Evolutionary conservation across 805 yeast species (phyloP), one percentile per base, ranked within the genome.

Genomic region (Saturnispora ahearnii): DNA sequence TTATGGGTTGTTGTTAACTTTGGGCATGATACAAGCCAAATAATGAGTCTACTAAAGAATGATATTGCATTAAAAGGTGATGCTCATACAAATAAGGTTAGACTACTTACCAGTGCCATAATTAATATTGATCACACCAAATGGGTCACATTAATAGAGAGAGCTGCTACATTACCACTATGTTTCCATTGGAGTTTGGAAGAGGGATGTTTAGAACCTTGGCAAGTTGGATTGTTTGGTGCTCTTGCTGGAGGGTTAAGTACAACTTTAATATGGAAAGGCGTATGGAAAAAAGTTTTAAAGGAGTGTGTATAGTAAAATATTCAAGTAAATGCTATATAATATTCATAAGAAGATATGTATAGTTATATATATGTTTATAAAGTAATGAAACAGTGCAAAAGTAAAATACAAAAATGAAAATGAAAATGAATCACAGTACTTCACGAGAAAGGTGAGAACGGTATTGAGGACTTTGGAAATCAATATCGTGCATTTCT

Each of bases 121-220:
- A 40, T 26, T 5, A 46, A 45, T 24, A 37, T 54, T 18, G 47
- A 50, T n/a, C 53, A 52, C 22, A 30, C 31, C 1, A 47, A 52
- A 29, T 38, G 53, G 31, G 48, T 54, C 28, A 49, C 52, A 28
- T 51, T 66, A 40, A 45, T 66, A 15, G 55, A 63, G 18, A 66
- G 67, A 48, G 21, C 64, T 3, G 68, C 68, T 6, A 67, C 67
- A 32, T 53, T 67, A 34, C 72, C 72, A 11, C 57, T 68, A 41
- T 66, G 70, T 42, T 62, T 63, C 5, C 72, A 68, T 54, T 68
- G 72, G 72, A 65, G 71, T 34, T 48, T 62, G 34, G 55, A 51
- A 11, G 64, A 62, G 29, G 72, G 72, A 2, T 65, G 69, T 40
- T 51, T 68, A 28, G 51, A 58, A 43, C 62, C 61, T 26, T 48